Evolutionary conservation across 768 basidiomycete genomes (phyloP), one percentile per base, ranked within the genome.

Genomic region (Sarcodon aspratus): DNA sequence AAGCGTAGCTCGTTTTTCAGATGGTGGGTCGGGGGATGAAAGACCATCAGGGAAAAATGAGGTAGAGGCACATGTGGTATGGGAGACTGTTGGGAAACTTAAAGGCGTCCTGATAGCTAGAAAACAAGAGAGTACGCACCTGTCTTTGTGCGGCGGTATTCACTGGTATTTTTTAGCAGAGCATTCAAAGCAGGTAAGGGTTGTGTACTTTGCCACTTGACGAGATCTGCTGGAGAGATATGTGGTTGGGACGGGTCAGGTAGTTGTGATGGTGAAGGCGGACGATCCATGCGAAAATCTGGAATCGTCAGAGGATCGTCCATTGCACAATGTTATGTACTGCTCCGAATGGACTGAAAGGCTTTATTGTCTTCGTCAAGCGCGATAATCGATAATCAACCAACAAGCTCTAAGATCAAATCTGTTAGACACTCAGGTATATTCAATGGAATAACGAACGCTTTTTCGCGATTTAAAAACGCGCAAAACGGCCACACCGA

Each of bases 241-340:
- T 4, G 15, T 17, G 11, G 40, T 13, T 42, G 40, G 13, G 9
- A 17, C 9, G 27, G 13, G 13, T 13, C 27, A 9, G 40, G 40
- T 15, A 27, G 17, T 13, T 42, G 40, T 42, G 40, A 42, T 17
- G 40, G 40, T 9, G 40, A 42, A 42, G 40, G 40, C 15, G 40
- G 40, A 27, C 2, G 21, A 27, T 27, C 21, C 21, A 27, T 27
- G 21, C 21, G 21, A 27, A 27, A 27, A 27, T 27, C 21, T 27
- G 40, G 40, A 13, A 42, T 9, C 5, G 15, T 11, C 40, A 42
- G 15, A 27, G 40, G 27, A 8, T 15, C 27, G 40, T 15, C 13
- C 40, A 49, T 49, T 50, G 17, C 21, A 32, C 36, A 13, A 50
- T 49, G 49, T 9, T 15, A 27, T 9, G 40, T 42, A 13, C 37